These are phyloP conservation scores for Colletotrichum sp. DNA, from an alignment of 2,329 filamentous ascomycete species.

Conservation along the genomic window DNA sequence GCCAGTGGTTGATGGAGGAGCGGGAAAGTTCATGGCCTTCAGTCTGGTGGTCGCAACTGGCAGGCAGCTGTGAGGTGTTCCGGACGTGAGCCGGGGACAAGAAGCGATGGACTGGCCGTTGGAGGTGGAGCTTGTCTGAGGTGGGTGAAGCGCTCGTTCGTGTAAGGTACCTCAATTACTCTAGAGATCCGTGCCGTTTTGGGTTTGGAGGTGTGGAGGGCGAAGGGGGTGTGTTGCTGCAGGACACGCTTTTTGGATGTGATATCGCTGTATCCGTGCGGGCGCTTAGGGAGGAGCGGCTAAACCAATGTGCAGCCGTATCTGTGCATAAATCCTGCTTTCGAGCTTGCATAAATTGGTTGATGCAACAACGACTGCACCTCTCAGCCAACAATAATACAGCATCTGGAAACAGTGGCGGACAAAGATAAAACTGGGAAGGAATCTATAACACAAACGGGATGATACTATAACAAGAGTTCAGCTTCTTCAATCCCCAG, in stretches of 20 bases:
- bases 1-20: constrained; percentile 28
- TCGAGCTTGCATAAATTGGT: not conserved
- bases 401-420: not conserved
- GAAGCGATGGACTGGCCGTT: not conserved
- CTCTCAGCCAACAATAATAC: not conserved
- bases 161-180: constrained; percentile 14
- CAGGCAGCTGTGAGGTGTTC: constrained; percentile 14
- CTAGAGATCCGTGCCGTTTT: constrained; percentile 9
- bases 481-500: not conserved
- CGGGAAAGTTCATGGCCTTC: constrained; percentile 35
- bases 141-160: constrained; percentile 3
- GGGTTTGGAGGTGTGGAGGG: constrained; percentile 17
- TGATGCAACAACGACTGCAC: not conserved
- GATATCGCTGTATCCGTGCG: not conserved
- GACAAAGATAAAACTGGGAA: not conserved
- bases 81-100: constrained; percentile 5
- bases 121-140: constrained; percentile 21
- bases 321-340: not conserved
- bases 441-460: not conserved
- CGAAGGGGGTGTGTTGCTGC: constrained; percentile 9
- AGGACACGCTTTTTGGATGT: not conserved
- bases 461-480: not conserved
- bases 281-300: not conserved
- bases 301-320: not conserved
- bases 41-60: constrained; percentile 18